phyloP scores from a whole-genome alignment of 495 filamentous ascomycete species.

The Haplographium delicatum region DNA sequence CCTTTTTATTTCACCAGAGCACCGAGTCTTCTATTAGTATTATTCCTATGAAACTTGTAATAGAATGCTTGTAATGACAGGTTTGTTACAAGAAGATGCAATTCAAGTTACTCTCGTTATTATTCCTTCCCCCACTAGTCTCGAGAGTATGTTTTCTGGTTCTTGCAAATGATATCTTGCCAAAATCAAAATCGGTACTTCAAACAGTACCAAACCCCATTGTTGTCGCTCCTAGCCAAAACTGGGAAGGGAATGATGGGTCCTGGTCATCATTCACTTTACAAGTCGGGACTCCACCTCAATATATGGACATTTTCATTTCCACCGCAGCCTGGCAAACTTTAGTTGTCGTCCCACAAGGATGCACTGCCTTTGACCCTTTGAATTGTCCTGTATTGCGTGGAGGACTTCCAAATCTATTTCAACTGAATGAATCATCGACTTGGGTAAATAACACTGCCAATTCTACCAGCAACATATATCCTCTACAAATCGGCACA shows the following conservation, averaged over 20 bases:
- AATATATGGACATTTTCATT: constrained; percentile 26
- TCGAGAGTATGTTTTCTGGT: too few species aligned
- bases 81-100: too few species aligned
- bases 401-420: constrained; percentile 13
- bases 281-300: constrained; percentile 30
- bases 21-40: too few species aligned
- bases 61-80: too few species aligned
- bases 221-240: not conserved
- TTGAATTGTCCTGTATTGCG: constrained; percentile 24
- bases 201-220: too few species aligned
- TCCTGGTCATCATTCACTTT: constrained; percentile 33
- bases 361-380: constrained; percentile 27
- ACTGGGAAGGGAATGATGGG: constrained; percentile 31
- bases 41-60: too few species aligned
- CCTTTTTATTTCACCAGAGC: too few species aligned
- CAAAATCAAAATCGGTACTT: too few species aligned
- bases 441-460: constrained; percentile 21
- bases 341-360: constrained; percentile 30
- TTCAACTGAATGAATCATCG: not conserved
- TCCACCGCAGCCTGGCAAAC: constrained; percentile 25
- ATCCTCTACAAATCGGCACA: constrained; percentile 19
- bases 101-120: too few species aligned
- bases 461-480: constrained; percentile 47
- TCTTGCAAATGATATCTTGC: too few species aligned
- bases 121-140: too few species aligned